Percentiles rank a stretch among this genome's conserved stretches.
These are phyloP conservation scores for Parathielavia appendiculata DNA, from an alignment of 495 filamentous ascomycete genomes.

Conservation along the genomic window DNA sequence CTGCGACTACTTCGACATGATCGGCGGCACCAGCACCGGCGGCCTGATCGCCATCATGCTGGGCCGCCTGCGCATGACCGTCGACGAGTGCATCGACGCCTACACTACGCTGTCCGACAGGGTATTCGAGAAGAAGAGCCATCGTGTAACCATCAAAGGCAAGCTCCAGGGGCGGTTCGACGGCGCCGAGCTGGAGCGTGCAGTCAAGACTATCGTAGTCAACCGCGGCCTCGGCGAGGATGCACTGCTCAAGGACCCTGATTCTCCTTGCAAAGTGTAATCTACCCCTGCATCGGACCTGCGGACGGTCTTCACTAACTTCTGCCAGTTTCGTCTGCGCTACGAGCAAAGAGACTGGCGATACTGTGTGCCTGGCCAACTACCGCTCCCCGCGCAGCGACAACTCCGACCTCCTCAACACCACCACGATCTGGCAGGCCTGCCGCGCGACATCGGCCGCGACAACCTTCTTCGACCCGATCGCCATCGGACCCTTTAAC, in stretches of 20 bases:
- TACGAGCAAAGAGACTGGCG: slow-evolving; percentile 37
- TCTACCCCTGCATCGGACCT: slow-evolving; percentile 2
- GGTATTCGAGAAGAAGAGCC: slow-evolving; percentile 38
- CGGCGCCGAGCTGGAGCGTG: slow-evolving; percentile 35
- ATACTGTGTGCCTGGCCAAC: slow-evolving; percentile 42
- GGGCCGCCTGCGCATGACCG: slow-evolving; percentile 39
- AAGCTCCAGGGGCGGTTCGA: slow-evolving; percentile 39
- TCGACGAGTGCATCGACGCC: slow-evolving; percentile 45
- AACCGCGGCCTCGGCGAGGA: slow-evolving; percentile 35
- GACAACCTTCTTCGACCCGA: slow-evolving; percentile 44
- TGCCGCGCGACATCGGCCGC: slow-evolving; percentile 43
- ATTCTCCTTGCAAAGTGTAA: slow-evolving; percentile 35
- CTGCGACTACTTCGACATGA: slow-evolving; percentile 43
- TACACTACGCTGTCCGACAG: slow-evolving; percentile 36
- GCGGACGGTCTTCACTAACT: slow-evolving; percentile 1
- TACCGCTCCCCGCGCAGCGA: slow-evolving; percentile 39
- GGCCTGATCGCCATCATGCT: slow-evolving; percentile 39
- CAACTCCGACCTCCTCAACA: slow-evolving; percentile 36
- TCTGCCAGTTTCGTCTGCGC: slow-evolving; percentile 47
- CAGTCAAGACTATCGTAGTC: slow-evolving; percentile 39
- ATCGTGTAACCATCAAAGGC: slow-evolving; percentile 33
- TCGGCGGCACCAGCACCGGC: slow-evolving; percentile 35
- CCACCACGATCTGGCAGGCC: slow-evolving; percentile 45
- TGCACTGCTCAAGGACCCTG: slow-evolving; percentile 37
- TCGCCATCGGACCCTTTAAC: slow-evolving; percentile 35